Evolutionary conservation across 306 rosid genomes (phyloP), one percentile per base, ranked within the genome.

Genomic region (Rosa persica): DNA sequence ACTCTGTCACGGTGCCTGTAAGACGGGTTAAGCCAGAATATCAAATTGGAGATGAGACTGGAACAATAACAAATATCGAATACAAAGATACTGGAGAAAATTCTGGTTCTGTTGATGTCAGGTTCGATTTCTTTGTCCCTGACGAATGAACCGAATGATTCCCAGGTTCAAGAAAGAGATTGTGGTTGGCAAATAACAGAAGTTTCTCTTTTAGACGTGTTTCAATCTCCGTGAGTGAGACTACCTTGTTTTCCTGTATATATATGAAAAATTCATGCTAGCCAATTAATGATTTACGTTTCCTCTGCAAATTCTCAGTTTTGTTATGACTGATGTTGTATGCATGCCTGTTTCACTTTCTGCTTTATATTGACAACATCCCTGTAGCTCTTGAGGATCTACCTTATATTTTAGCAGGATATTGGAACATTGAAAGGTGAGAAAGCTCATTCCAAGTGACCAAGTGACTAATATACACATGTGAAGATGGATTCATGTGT

Each of bases 1-100:
- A 92, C 82, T 95, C 98, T 2, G 96, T 95, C 81, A 92, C 96
- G 0, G 98, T 95, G 61, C 98, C 98, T 9, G 98, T 95, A 17
- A 86, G 98, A 76, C 87, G 98, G 44, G 98, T 95, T 75, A 95
- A 92, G 85, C 89, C 92, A 64, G 93, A 92, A 83, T 95, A 95
- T 89, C 98, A 90, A 82, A 90, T 81, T 16, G 75, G 67, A 27
- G 98, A 91, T 39, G 98, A 89, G 83, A 48, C 60, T 76, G 97
- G 95, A 70, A 76, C 89, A 19, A 92, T 94, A 87, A 92, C 92
- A 58, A 95, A 95, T 73, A 81, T 95, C 13, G 96, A 95, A 79
- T 95, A 90, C 90, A 95, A 91, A 87, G 98, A 95, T 77, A 84
- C 80, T 0, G 97, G 93, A 73, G 96, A 90, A 65, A 72, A 38